These are phyloP conservation scores for Botrytis aclada DNA, from an alignment of 2,329 filamentous ascomycete species.

Conservation along the genomic window DNA sequence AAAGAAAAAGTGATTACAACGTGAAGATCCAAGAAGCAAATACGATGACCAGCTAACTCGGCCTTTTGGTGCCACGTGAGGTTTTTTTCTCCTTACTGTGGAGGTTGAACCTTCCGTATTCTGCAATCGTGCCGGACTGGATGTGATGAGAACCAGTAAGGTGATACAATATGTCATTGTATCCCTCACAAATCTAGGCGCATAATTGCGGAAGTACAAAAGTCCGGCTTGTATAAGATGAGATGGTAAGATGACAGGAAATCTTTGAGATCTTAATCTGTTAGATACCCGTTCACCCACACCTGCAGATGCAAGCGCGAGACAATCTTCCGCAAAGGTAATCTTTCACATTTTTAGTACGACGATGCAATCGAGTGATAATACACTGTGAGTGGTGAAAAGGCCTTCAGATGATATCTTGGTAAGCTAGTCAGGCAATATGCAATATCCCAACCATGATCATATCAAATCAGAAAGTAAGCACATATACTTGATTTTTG, in stretches of 20 bases:
- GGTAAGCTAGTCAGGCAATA: not conserved
- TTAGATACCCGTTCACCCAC: not conserved
- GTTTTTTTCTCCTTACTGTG: not conserved
- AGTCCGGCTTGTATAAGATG: not conserved
- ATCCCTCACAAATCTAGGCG: not conserved
- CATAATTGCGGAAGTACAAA: not conserved
- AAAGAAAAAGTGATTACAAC: not conserved
- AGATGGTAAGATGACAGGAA: constrained; percentile 7
- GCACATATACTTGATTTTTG: not conserved
- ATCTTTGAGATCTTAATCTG: constrained; percentile 9
- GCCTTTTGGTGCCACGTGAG: not conserved
- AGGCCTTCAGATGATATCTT: not conserved
- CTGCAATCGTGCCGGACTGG: not conserved
- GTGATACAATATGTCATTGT: constrained; percentile 3
- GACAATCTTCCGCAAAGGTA: not conserved
- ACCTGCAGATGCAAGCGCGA: not conserved
- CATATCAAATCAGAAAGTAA: constrained; percentile 3
- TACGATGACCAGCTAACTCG: not conserved
- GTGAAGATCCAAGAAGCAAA: not conserved
- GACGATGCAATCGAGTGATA: not conserved
- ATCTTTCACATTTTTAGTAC: not conserved
- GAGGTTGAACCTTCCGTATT: not conserved
- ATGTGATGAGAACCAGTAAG: not conserved
- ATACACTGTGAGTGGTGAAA: not conserved
- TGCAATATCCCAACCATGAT: not conserved